phyloP scores from a whole-genome alignment of 805 yeast species.

The Candida ulmi region DNA sequence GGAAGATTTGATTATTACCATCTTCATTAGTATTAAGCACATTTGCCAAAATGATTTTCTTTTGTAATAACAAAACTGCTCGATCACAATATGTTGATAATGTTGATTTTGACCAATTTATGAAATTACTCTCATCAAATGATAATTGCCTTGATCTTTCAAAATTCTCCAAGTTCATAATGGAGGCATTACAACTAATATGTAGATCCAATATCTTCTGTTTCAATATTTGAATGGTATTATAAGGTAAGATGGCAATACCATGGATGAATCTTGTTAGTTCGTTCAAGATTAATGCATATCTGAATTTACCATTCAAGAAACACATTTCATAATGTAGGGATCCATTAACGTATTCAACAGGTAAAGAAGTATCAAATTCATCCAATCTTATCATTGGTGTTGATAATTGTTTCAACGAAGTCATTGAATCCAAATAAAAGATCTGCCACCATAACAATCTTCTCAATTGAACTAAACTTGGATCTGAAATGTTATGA shows the following conservation, averaged over 20 bases:
- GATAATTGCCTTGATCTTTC: constrained; percentile 32
- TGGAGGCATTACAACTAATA: constrained; percentile 43
- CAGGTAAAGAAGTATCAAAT: constrained; percentile 52
- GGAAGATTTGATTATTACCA: constrained; percentile 20
- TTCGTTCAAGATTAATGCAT: constrained; percentile 46
- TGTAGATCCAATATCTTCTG: constrained; percentile 44
- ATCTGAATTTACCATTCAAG: constrained; percentile 48
- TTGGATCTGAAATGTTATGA: constrained; percentile 42
- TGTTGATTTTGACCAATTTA: constrained; percentile 42
- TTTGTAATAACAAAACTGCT: constrained; percentile 37
- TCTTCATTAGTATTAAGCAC: constrained; percentile 22
- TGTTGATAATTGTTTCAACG: constrained; percentile 48
- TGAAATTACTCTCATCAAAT: constrained; percentile 32
- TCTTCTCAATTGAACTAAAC: constrained; percentile 46
- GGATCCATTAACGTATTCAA: constrained; percentile 33
- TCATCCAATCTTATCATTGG: constrained; percentile 50
- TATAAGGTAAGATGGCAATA: constrained; percentile 34
- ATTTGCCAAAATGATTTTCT: constrained; percentile 28
- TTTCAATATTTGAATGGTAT: constrained; percentile 38
- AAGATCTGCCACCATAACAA: constrained; percentile 66
- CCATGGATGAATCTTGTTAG: constrained; percentile 47
- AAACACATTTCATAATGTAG: constrained; percentile 43
- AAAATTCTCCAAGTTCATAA: constrained; percentile 33
- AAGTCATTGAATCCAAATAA: constrained; percentile 50
- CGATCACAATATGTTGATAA: constrained; percentile 51